Base-by-base conservation (phyloP, 1,284 basidiomycete genomes). In the Xanthoconium separans region DNA sequence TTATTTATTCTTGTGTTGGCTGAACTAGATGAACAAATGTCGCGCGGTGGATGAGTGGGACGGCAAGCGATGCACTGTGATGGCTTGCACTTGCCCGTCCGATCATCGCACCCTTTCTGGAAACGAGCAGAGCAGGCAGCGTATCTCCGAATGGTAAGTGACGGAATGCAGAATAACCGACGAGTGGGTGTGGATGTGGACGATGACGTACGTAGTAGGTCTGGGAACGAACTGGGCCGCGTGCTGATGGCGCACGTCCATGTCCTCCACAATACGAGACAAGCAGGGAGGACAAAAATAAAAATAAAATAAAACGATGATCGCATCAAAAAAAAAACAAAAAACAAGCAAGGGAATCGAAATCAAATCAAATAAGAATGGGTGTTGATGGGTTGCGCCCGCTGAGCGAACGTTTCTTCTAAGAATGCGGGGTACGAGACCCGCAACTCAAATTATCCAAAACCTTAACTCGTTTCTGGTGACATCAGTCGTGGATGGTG, bases 361-460 rank as follows among this genome's bases (percentile, higher is more conserved):
- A 27, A 42, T 33, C n/a, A 41, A 44, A 36, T n/a, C 44, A 36
- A 33, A 15, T 18, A 22, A 47, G 36, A 44, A 36, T 5, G 12
- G 9, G 16, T 44, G 22, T 0, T 33, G 40, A 50, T 43, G 8
- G 34, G 20, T 40, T 13, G 40, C 18, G 39, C 31, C 37, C 39
- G 47, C 16, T 43, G 47, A 27, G 6, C 6, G 30, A 51, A 51
- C 20, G 40, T 49, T 34, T 4, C 60, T 37, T 51, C 18, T 16
- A 6, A 48, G 55, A 58, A 42, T 51, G 52, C 48, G 59, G 54
- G 59, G 54, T 55, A 47, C 45, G 57, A 47, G 42, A 22, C 22
- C 22, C 22, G 22, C 22, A 65, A 68, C 47, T 49, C 58, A 66
- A 59, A 53, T 51, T 50, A 59, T 54, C 56, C 54, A 69, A 65